A percentile compares a stretch with the other conserved stretches of the same genome.
These are phyloP conservation scores for Lactarius hatsudake DNA, from an alignment of 768 basidiomycete species.

Conservation along the genomic window DNA sequence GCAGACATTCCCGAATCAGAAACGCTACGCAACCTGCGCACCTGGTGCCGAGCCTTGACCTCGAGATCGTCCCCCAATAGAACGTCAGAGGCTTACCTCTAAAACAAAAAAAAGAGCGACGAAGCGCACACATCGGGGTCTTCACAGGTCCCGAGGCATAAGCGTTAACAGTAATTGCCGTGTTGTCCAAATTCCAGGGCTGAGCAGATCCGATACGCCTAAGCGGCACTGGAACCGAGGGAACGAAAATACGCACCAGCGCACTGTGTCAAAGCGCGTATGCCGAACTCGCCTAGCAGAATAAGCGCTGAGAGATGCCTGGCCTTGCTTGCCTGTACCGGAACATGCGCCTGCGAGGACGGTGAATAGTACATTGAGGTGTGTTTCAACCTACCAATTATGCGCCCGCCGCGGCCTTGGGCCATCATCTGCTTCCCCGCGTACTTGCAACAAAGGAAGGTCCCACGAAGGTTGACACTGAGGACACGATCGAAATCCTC, in stretches of 20 bases:
- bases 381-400: slow-evolving; percentile 24
- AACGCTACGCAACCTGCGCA: not conserved
- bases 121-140: slow-evolving; percentile 26
- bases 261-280: slow-evolving; percentile 34
- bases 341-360: slow-evolving; percentile 20
- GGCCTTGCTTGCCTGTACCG: slow-evolving; percentile 10
- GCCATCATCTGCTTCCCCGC: slow-evolving; percentile 30
- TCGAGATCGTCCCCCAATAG: slow-evolving; percentile 20
- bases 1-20: not conserved
- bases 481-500: slow-evolving; percentile 28
- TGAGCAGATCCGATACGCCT: not conserved
- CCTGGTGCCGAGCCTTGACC: slow-evolving; percentile 4
- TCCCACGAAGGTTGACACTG: slow-evolving; percentile 27
- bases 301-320: slow-evolving; percentile 29
- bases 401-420: slow-evolving; percentile 30
- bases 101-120: not conserved
- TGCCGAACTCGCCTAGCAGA: slow-evolving; percentile 35
- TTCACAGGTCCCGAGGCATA: slow-evolving; percentile 29
- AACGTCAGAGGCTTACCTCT: not conserved
- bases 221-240: not conserved
- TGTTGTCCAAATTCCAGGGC: slow-evolving; percentile 27
- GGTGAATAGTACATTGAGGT: not conserved
- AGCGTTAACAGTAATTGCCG: slow-evolving; percentile 30
- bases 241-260: slow-evolving; percentile 18
- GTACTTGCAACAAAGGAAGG: slow-evolving; percentile 30